Evolutionary conservation across 2,329 filamentous ascomycete genomes (phyloP).

Genomic region (Xylaria polymorpha): DNA sequence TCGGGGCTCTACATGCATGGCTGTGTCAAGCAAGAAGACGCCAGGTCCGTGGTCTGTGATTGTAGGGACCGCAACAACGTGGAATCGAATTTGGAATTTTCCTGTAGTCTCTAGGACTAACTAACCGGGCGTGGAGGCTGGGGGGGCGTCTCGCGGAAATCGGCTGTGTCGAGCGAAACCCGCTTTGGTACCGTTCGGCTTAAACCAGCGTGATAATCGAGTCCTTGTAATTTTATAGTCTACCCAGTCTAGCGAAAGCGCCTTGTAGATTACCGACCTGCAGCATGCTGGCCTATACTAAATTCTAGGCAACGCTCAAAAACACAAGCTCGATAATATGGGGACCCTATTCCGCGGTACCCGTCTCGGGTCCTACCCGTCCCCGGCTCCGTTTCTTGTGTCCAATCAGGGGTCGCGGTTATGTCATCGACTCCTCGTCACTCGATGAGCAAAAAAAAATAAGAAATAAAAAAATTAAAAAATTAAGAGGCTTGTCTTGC

Average conservation of each 20-base stretch:
- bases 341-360: constrained; percentile 11
- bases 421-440: constrained; percentile 23
- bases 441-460: background rate
- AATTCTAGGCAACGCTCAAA: constrained; percentile 25
- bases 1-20: background rate
- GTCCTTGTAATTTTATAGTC: constrained; percentile 25
- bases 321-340: constrained; percentile 11
- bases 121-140: constrained; percentile 18
- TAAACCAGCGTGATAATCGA: background rate
- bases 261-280: background rate
- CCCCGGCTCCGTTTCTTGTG: constrained; percentile 8
- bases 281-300: background rate
- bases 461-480: background rate
- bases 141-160: constrained; percentile 16
- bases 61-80: background rate
- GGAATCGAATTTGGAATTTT: constrained; percentile 29
- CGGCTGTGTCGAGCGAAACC: constrained; percentile 28
- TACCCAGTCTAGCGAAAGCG: background rate
- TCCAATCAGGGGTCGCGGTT: constrained; percentile 23
- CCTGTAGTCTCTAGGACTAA: constrained; percentile 1
- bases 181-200: constrained; percentile 15
- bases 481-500: background rate
- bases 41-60: background rate
- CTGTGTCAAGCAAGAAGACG: background rate
- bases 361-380: constrained; percentile 4